Percentiles rank a stretch among this genome's conserved stretches.
Evolutionary conservation across 352 stramenopile species (phyloP).

Genomic region (Phytopythium delawarense): DNA sequence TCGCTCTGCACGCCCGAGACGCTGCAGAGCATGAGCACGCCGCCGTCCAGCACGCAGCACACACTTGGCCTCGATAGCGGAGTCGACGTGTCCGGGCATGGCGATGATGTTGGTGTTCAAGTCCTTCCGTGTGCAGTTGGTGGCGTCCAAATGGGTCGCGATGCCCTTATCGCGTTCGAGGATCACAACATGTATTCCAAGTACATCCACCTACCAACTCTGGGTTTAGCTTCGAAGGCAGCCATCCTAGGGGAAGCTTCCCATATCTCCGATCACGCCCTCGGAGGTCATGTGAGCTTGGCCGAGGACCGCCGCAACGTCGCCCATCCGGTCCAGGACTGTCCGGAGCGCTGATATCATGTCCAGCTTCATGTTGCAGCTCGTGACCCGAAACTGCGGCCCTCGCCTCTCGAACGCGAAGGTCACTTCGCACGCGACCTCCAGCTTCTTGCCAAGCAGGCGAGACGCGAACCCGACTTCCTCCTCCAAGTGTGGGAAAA

Average conservation of each 20-base stretch:
- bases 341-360: conserved; percentile 6
- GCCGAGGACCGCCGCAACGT: conserved; percentile 7
- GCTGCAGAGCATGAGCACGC: conserved; percentile 92
- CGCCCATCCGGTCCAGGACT: conserved; percentile 5
- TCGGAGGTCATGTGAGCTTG: conserved; percentile 7
- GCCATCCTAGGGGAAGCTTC: neutral
- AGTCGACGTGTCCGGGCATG: conserved; percentile 99
- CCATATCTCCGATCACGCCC: neutral
- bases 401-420: conserved; percentile 1
- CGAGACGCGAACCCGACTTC: conserved; percentile 5
- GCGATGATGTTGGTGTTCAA: conserved; percentile 99
- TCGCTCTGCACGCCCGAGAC: conserved; percentile 96
- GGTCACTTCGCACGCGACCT: neutral
- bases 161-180: conserved; percentile 99
- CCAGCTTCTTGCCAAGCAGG: conserved; percentile 9
- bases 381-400: neutral
- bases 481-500: conserved; percentile 13
- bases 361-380: conserved; percentile 9
- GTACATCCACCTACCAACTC: too few species aligned
- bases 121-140: conserved; percentile 95
- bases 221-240: too few species aligned
- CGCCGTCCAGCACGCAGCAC: conserved; percentile 98
- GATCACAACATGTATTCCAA: too few species aligned
- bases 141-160: conserved; percentile 98
- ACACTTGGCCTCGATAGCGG: conserved; percentile 98